These are phyloP conservation scores for Lasiosphaeria hispida DNA, from an alignment of 495 filamentous ascomycete species.

Conservation along the genomic window DNA sequence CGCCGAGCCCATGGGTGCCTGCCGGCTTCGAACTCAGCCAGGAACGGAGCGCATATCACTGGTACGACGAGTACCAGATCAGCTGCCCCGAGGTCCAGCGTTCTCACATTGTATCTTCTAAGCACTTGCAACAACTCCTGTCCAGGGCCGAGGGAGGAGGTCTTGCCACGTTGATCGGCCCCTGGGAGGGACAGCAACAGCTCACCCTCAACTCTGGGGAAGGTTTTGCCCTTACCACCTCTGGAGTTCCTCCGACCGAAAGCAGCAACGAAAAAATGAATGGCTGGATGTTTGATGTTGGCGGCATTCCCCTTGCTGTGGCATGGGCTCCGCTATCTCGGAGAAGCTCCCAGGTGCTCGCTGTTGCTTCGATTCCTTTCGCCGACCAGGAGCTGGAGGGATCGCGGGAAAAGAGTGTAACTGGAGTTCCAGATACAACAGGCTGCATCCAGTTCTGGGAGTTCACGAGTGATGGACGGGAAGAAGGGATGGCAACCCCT, in stretches of 20 bases:
- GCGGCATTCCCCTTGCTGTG: slow-evolving; percentile 43
- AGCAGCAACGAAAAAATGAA: slow-evolving; percentile 23
- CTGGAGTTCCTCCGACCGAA: slow-evolving; percentile 14
- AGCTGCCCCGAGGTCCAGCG: slow-evolving; percentile 21
- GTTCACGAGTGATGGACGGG: slow-evolving; percentile 25
- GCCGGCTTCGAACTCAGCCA: slow-evolving; percentile 29
- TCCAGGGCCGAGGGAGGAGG: slow-evolving; percentile 33
- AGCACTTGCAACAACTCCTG: slow-evolving; percentile 26
- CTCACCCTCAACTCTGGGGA: slow-evolving; percentile 31
- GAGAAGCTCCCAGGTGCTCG: slow-evolving; percentile 39
- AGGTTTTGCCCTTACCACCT: slow-evolving; percentile 25
- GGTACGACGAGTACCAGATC: slow-evolving; percentile 31
- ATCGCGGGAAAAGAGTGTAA: slow-evolving; percentile 20
- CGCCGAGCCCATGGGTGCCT: slow-evolving; percentile 42
- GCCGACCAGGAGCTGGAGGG: slow-evolving; percentile 37
- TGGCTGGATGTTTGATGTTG: slow-evolving; percentile 47
- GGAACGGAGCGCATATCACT: slow-evolving; percentile 24
- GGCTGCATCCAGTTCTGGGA: slow-evolving; percentile 46
- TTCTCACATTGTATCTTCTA: slow-evolving; percentile 21
- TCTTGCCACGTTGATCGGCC: slow-evolving; percentile 36
- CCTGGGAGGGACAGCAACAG: slow-evolving; percentile 37
- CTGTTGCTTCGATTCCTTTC: slow-evolving; percentile 44
- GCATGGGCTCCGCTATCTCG: slow-evolving; percentile 41
- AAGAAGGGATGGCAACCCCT: slow-evolving; percentile 18
- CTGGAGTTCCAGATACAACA: slow-evolving; percentile 21